Conservation (phyloP, 306 rosid species). For the Ormosia semicastrata region DNA sequence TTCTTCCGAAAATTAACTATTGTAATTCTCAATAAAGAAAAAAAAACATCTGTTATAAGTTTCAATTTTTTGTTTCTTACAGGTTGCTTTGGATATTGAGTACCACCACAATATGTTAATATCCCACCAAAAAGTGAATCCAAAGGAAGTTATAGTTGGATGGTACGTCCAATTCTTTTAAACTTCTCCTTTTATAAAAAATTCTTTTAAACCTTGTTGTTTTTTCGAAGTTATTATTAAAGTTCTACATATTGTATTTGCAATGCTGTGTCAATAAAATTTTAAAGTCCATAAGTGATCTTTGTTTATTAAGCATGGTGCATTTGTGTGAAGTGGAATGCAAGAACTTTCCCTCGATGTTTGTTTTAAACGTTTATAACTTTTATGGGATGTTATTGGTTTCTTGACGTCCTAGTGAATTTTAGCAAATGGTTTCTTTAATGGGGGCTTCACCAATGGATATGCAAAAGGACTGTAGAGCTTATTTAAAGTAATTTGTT, state of each 20-base stretch:
- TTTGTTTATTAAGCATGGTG: background rate
- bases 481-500: background rate
- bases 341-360: background rate
- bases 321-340: background rate
- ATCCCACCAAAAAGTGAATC: conserved; percentile 91
- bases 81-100: conserved; percentile 97
- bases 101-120: conserved; percentile 87
- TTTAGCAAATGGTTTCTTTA: background rate
- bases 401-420: background rate
- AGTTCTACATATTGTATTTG: background rate
- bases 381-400: background rate
- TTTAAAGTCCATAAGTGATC: background rate
- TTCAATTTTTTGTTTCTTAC: background rate
- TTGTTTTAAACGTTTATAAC: background rate
- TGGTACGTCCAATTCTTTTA: conserved; percentile 52
- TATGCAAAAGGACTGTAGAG: background rate
- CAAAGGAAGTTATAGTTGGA: conserved; percentile 92
- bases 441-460: background rate
- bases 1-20: background rate
- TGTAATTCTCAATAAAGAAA: background rate
- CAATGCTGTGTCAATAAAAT: background rate
- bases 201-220: background rate
- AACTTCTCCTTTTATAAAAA: background rate
- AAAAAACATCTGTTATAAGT: background rate
- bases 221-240: background rate